Percentiles rank a stretch among this genome's conserved stretches.
Evolutionary conservation across 306 rosid genomes (phyloP).

Genomic region (Hippophae rhamnoides): DNA sequence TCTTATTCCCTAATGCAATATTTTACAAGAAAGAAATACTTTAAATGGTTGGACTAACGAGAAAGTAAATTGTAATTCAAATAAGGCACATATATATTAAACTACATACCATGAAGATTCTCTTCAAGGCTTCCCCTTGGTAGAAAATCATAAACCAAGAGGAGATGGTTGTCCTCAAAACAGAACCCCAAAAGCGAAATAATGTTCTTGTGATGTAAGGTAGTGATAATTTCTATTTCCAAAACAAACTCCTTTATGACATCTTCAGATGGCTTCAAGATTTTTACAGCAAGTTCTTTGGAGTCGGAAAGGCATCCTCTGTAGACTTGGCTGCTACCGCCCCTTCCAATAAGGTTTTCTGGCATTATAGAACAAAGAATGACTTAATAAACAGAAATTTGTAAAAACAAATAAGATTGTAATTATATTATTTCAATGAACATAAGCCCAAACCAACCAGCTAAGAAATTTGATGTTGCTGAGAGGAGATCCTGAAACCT

Average conservation of each 20-base stretch:
- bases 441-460: constrained; percentile 40
- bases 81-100: too few relatives aligned
- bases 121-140: too few relatives aligned
- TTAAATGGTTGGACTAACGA: too few relatives aligned
- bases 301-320: constrained; percentile 83
- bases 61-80: too few relatives aligned
- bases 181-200: constrained; percentile 88
- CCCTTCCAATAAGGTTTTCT: constrained; percentile 87
- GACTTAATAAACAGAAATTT: neutral
- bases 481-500: constrained; percentile 55
- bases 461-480: constrained; percentile 77
- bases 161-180: constrained; percentile 71
- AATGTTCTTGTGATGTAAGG: constrained; percentile 74
- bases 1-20: constrained; percentile 44
- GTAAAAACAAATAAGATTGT: constrained; percentile 4
- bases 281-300: constrained; percentile 88
- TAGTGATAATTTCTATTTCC: constrained; percentile 82
- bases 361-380: constrained; percentile 23
- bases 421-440: constrained; percentile 1
- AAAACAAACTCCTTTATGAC: constrained; percentile 61
- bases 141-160: constrained; percentile 74
- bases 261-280: constrained; percentile 76
- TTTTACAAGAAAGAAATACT: too few relatives aligned
- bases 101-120: too few relatives aligned
- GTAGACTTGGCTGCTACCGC: constrained; percentile 88